Conservation (phyloP, 805 yeast species). For the Nakazawaea molendinolei region DNA sequence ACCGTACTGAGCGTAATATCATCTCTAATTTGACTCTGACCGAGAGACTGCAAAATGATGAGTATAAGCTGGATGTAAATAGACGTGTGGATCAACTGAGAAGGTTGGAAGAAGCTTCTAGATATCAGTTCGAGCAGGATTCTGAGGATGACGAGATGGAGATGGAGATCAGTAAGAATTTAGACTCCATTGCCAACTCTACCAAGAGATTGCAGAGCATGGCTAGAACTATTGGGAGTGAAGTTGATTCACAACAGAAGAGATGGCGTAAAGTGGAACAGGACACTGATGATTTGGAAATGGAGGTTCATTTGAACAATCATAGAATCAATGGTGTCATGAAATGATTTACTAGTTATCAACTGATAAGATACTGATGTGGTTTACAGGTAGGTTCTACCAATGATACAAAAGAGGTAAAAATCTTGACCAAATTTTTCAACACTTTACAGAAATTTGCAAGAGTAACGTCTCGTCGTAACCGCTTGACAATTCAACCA, state of each 20-base stretch:
- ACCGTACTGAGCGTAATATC: conserved; percentile 61
- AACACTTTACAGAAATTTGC: no score
- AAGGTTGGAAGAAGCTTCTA: conserved; percentile 40
- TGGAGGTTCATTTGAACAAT: conserved; percentile 73
- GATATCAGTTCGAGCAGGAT: conserved; percentile 82
- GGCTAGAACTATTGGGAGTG: conserved; percentile 68
- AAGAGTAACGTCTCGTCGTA: no score
- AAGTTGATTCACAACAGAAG: conserved; percentile 69
- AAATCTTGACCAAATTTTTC: no score
- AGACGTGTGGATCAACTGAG: conserved; percentile 27
- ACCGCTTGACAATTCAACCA: no score
- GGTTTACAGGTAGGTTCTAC: no score
- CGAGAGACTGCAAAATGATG: conserved; percentile 27
- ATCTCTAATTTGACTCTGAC: conserved; percentile 51
- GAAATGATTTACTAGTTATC: conserved; percentile 4
- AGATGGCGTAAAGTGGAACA: conserved; percentile 74
- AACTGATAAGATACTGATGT: not conserved
- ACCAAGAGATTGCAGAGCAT: conserved; percentile 64
- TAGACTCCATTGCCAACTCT: conserved; percentile 68
- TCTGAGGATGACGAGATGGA: conserved; percentile 92
- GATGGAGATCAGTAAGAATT: conserved; percentile 73
- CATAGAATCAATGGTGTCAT: conserved; percentile 48
- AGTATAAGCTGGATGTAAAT: conserved; percentile 38
- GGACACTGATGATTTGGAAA: conserved; percentile 78
- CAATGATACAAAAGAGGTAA: no score